Base-by-base conservation (phyloP, 2,329 filamentous ascomycete species). In the Alternaria dauci region DNA sequence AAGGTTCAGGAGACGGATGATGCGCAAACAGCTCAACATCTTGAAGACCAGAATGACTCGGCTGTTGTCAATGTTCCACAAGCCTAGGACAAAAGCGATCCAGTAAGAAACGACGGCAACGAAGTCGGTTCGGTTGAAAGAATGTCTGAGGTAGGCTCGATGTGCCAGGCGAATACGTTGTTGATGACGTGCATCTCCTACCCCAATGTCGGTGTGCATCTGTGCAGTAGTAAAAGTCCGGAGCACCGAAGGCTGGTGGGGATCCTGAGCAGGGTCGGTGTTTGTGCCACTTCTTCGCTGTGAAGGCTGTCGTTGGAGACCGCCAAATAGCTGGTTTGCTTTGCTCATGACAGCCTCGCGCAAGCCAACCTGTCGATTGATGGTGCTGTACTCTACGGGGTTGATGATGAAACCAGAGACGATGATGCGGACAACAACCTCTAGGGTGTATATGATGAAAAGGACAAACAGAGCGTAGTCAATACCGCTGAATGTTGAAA, bases 401-500 rank as follows among this genome's bases (percentile, higher is more conserved):
- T 99, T 99, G 67, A 96, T 83, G 32, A 99, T 84, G 70, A 99
- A 91, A 0, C 95, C 96, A 0, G 95, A 99, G 0, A 99, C 96
- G 61, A 99, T 90, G 42, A 94, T 89, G 56, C 94, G 91, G 62
- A 92, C 88, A 56, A 90, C 82, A 36, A 96, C 85, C 78, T 99
- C 96, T 23, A 96, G 72, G 0, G 94, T 97, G 76, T 98, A 99
- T 51, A 99, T 86, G 59, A 91, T 83, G 77, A 99, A 99, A 6
- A 99, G 87, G 2, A 79, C 88, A 44, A 98, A 84, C 58, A 98
- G 87, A 25, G 90, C 88, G 84, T 89, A 96, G 76, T 97, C 93
- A 62, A 93, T 91, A 9, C 83, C 79, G 2, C 81, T 81, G 4
- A 92, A 91, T 90, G 92, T 97, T 50, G 78, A 78, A 2, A 81